These are phyloP conservation scores for Pulveroboletus ravenelii DNA, from an alignment of 768 basidiomycete species.

Conservation along the genomic window DNA sequence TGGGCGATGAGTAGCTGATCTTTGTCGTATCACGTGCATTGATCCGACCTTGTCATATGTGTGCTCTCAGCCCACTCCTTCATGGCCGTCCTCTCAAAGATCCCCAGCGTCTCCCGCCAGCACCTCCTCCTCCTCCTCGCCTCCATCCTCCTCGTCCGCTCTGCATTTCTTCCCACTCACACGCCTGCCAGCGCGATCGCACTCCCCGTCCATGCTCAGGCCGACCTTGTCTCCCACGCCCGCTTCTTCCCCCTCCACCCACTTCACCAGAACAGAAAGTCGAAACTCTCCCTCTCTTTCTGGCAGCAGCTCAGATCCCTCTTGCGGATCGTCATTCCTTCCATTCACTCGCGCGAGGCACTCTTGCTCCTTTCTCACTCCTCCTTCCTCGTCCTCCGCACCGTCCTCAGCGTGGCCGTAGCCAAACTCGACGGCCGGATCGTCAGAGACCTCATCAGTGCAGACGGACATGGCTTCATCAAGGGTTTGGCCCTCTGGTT, in stretches of 20 bases:
- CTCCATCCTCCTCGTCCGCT: constrained; percentile 48
- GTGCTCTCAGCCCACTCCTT: too few relatives aligned
- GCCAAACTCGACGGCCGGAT: constrained; percentile 87
- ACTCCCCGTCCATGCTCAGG: constrained; percentile 59
- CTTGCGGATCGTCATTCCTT: constrained; percentile 64
- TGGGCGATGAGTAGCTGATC: constrained; percentile 1
- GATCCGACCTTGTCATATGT: too few relatives aligned
- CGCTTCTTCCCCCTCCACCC: constrained; percentile 59
- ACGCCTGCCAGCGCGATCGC: constrained; percentile 52
- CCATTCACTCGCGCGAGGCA: constrained; percentile 61
- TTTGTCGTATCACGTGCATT: constrained; percentile 1
- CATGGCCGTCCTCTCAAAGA: constrained; percentile 19
- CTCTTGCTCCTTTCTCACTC: constrained; percentile 75
- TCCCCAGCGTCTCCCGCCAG: constrained; percentile 9
- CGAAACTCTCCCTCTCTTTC: constrained; percentile 65
- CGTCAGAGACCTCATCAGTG: constrained; percentile 83
- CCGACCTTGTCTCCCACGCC: constrained; percentile 49
- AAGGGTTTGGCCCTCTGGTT: constrained; percentile 87
- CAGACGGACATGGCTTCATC: constrained; percentile 79
- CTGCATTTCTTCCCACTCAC: constrained; percentile 38
- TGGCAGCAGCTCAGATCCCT: constrained; percentile 71
- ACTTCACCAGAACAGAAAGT: constrained; percentile 19
- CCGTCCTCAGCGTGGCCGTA: constrained; percentile 82
- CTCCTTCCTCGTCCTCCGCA: constrained; percentile 78
- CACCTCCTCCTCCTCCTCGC: constrained; percentile 41